Evolutionary conservation across 768 basidiomycete species (phyloP).

Genomic region (Exidia glandulosa): DNA sequence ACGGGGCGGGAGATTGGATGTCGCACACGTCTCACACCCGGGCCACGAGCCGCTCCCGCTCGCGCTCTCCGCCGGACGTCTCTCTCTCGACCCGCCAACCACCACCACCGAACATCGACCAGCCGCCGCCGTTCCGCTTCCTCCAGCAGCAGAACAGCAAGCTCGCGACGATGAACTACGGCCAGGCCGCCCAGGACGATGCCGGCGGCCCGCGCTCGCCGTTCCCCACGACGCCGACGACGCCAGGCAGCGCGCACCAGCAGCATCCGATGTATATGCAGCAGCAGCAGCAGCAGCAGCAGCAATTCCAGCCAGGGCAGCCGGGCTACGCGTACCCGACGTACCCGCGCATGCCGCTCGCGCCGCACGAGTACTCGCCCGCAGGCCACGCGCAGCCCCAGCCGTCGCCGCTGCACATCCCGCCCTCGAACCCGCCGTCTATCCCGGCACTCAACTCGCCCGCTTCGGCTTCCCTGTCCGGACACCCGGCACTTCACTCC

Average conservation of each 20-base stretch:
- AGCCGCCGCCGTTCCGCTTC: background rate
- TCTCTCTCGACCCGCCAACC: background rate
- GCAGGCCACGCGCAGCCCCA: background rate
- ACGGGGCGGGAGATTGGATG: too few species aligned
- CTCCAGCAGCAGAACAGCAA: background rate
- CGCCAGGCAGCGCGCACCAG: background rate
- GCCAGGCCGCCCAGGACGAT: background rate
- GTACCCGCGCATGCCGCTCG: background rate
- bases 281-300: background rate
- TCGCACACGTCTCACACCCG: background rate
- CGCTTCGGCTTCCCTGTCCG: background rate
- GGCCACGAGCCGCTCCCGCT: background rate
- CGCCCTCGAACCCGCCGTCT: constrained; percentile 3
- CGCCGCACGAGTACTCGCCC: background rate
- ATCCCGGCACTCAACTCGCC: background rate
- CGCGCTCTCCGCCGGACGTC: background rate
- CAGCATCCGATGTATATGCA: background rate
- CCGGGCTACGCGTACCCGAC: too few species aligned
- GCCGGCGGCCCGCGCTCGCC: background rate
- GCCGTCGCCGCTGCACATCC: background rate
- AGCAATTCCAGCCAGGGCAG: too few species aligned
- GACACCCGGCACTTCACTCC: too few species aligned
- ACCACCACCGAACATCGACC: background rate
- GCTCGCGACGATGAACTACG: background rate
- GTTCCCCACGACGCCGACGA: background rate